Base-by-base conservation (phyloP, 1,284 basidiomycete genomes). In the Cutaneotrichosporon cavernicola region DNA sequence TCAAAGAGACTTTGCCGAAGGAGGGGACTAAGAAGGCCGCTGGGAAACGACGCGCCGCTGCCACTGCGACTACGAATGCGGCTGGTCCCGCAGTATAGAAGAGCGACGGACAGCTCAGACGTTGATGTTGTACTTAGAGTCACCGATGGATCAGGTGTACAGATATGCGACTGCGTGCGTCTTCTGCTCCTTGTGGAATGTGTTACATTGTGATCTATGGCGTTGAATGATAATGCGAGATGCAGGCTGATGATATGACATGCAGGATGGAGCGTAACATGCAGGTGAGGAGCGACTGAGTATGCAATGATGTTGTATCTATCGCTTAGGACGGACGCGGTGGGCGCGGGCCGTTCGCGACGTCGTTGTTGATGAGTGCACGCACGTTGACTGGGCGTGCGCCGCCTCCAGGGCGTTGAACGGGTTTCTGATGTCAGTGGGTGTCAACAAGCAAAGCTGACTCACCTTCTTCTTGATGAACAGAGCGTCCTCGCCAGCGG, bases 401-500 rank as follows among this genome's bases (percentile, higher is more conserved):
- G 5, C 51, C 50, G 36, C n/a, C 38, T 43, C 21, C 55, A 38
- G 52, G 34, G 11, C 52, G 52, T 22, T 5, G 16, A 22, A 60
- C 64, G 18, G 67, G 62, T 49, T 71, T 71, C 65, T 68, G 53
- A 22, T 18, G 50, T 62, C 61, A 59, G 40, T 18, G 13, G 22
- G 21, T 26, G 26, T 26, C 26, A 26, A 5, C 16, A 8, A 9
- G 21, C 10, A 3, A 14, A 43, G 18, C 65, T 69, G 56, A 30
- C 76, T 75, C 69, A 77, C 78, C 64, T 75, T 76, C 71, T 78
- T 80, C 65, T 77, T 79, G 66, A 79, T 74, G 60, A 80, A 80
- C 26, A 79, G 56, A 1, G 74, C 69, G 43, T 76, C 75, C 58
- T 75, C 72, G 6, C 73, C 65, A 0, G 71, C 49, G 11, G 68